phyloP scores from a whole-genome alignment of 768 basidiomycete species.

The Suillus plorans region DNA sequence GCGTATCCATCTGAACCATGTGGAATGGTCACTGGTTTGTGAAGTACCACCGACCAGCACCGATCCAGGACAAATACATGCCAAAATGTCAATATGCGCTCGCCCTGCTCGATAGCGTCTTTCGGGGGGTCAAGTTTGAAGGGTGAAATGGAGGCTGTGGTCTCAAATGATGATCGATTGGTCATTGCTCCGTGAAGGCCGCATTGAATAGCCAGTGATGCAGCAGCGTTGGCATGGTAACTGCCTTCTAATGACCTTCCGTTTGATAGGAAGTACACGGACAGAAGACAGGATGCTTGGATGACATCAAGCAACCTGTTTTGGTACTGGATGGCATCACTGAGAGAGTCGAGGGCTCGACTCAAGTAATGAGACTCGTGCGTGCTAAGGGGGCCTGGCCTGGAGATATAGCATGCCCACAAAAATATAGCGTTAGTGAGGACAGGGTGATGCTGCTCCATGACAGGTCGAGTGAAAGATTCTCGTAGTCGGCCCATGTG shows the following conservation, averaged over 20 bases:
- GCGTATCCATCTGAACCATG: conserved; percentile 58
- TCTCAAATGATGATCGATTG: conserved; percentile 32
- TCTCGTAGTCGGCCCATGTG: conserved; percentile 67
- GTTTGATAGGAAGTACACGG: conserved; percentile 74
- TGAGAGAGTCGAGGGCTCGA: conserved; percentile 60
- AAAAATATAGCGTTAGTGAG: conserved; percentile 81
- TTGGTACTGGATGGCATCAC: conserved; percentile 57
- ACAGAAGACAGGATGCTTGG: conserved; percentile 73
- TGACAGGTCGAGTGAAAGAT: conserved; percentile 48
- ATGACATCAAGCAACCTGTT: conserved; percentile 67
- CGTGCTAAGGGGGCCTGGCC: conserved; percentile 65
- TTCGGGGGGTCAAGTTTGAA: conserved; percentile 59
- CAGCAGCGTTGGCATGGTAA: conserved; percentile 74
- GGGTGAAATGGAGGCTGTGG: conserved; percentile 30
- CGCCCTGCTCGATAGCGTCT: conserved; percentile 61
- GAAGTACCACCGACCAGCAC: conserved; percentile 76
- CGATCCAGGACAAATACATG: conserved; percentile 80
- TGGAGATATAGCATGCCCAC: conserved; percentile 80
- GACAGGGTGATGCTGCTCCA: conserved; percentile 71
- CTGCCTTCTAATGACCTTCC: conserved; percentile 77
- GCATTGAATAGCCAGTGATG: conserved; percentile 70
- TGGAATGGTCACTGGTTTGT: conserved; percentile 63
- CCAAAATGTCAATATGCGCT: conserved; percentile 79
- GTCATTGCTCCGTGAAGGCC: conserved; percentile 55
- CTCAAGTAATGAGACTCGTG: conserved; percentile 74